Evolutionary conservation across 805 yeast species (phyloP), one percentile per base, ranked within the genome.

Genomic region (Saccharomycopsis javanensis): DNA sequence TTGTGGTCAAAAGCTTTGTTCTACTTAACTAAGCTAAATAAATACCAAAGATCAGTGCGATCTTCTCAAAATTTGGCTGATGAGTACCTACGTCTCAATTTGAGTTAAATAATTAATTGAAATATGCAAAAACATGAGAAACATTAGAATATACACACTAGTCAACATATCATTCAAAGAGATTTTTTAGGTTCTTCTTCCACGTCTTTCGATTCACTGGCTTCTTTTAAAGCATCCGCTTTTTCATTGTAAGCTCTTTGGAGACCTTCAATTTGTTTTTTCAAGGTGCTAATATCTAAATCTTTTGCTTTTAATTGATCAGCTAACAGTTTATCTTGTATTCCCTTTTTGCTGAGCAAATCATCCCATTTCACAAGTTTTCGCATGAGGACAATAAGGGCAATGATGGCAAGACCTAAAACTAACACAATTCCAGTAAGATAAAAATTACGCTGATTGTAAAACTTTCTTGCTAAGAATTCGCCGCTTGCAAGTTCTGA

Each of bases 381-480:
- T 59, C 72, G 73, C 51, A 82, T 73, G 55, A 82, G 75, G 38
- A 76, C 74, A 61, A 78, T 70, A 51, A 81, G 79, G 0, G 84
- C 80, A 37, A 74, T 75, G 57, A 81, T 81, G 8, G 83, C 79
- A 52, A 82, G 61, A 57, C 71, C 73, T 64, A 80, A 74, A 67
- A 79, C 82, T 58, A 82, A 67, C 4, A 81, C 82, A 7, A 83
- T 84, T 7, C 87, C 88, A 15, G 82, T 76, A 56, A 82, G 74
- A 66, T 82, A 82, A 46, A 80, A 71, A 62, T 82, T 82, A 65
- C 88, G 73, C 67, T 82, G 87, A 42, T 82, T 75, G 63, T 81
- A 82, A 57, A 83, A 82, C 60, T 82, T 79, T 51, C 79, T 71
- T 4, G 85, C 86, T 61, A 80, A 68, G 60, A 74, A 78, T 23